Conservation (phyloP, 108 stramenopile genomes). For the Pseudonitzschia delicatissima region DNA sequence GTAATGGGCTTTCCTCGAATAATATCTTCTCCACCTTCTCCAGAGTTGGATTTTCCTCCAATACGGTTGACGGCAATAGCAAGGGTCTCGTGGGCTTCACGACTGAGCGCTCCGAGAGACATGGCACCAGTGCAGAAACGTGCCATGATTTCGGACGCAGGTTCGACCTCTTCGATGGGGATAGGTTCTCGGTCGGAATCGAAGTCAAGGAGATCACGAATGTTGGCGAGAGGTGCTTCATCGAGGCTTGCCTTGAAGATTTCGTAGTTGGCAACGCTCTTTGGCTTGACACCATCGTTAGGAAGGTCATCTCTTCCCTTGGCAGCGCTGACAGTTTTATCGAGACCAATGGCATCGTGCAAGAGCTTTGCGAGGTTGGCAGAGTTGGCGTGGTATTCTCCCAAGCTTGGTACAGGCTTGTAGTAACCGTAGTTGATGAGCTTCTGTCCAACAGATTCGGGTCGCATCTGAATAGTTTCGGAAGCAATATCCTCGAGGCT, state of each 20-base stretch:
- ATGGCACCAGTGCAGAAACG: slow-evolving; percentile 95
- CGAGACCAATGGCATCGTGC: slow-evolving; percentile 86
- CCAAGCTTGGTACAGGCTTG: slow-evolving; percentile 84
- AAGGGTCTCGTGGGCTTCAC: slow-evolving; percentile 93
- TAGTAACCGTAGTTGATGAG: slow-evolving; percentile 88
- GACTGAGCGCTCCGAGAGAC: slow-evolving; percentile 91
- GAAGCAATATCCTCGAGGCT: slow-evolving; percentile 70
- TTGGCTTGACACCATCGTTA: slow-evolving; percentile 76
- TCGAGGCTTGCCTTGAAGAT: slow-evolving; percentile 85
- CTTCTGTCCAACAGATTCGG: slow-evolving; percentile 64
- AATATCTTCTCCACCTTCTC: slow-evolving; percentile 93
- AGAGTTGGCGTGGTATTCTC: slow-evolving; percentile 96
- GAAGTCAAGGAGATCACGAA: slow-evolving; percentile 91
- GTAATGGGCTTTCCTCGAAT: slow-evolving; percentile 56
- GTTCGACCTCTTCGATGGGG: slow-evolving; percentile 82
- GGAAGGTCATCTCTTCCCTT: slow-evolving; percentile 73
- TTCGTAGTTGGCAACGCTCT: slow-evolving; percentile 81
- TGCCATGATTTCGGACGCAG: slow-evolving; percentile 83
- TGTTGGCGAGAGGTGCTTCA: slow-evolving; percentile 80
- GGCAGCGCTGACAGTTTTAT: slow-evolving; percentile 79
- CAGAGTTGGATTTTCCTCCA: slow-evolving; percentile 93
- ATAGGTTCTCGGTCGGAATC: slow-evolving; percentile 82
- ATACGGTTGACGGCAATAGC: slow-evolving; percentile 93
- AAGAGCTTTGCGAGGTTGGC: slow-evolving; percentile 90
- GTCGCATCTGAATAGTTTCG: slow-evolving; percentile 86